A percentile compares a stretch with the other conserved stretches of the same genome.
phyloP scores from a whole-genome alignment of 208 protist species.

The Trypanosoma rangeli region DNA sequence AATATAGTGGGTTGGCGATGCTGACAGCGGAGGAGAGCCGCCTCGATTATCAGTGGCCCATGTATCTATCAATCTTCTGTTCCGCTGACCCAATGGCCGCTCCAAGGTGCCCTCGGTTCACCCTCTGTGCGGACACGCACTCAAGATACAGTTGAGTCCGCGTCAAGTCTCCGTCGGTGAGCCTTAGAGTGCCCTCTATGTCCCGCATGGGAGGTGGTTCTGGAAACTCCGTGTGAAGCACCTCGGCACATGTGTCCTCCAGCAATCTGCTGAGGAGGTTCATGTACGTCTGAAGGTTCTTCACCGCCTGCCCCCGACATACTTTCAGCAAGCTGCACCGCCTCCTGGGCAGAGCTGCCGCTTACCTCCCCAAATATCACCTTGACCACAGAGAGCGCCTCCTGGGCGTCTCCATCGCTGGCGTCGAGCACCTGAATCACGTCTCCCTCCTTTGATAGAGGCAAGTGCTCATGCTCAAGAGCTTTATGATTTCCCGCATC shows the following conservation, averaged over 20 bases:
- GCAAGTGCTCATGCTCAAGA: constrained; percentile 54
- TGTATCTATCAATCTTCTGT: constrained; percentile 6
- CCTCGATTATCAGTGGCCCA: constrained; percentile 1
- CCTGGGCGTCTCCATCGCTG: constrained; percentile 58
- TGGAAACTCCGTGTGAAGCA: constrained; percentile 46
- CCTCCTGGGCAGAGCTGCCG: constrained; percentile 2
- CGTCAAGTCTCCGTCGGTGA: constrained; percentile 43
- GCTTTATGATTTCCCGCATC: constrained; percentile 51
- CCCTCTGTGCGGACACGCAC: constrained; percentile 11
- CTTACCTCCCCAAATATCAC: constrained; percentile 38
- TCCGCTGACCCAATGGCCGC: constrained; percentile 26
- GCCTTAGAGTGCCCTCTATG: constrained; percentile 37
- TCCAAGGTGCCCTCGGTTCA: constrained; percentile 29
- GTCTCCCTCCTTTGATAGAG: constrained; percentile 48
- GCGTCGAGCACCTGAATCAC: constrained; percentile 62
- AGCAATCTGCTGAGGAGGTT: constrained; percentile 20
- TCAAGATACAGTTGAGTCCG: constrained; percentile 35
- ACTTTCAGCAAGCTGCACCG: constrained; percentile 19
- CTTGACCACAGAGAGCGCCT: constrained; percentile 36
- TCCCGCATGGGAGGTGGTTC: constrained; percentile 19
- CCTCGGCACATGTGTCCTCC: constrained; percentile 24
- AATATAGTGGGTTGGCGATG: not conserved
- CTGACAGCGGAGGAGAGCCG: constrained; percentile 4
- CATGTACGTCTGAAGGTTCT: constrained; percentile 36
- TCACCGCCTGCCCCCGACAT: constrained; percentile 33